Conservation (phyloP, 345 rosid genomes). For the Citrus sinensis region DVS_A1.0 CM039161.1:22354001-22354500, state of each 20-base stretch:
- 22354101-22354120: not conserved
- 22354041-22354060: not conserved
- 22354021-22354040: not conserved
- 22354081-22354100: not conserved
- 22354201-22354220: not conserved
- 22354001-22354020: not conserved
- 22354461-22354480: conserved; percentile 89
- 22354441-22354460: conserved; percentile 66
- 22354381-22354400: not conserved
- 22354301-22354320: not conserved
- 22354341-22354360: not conserved
- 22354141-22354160: not conserved
- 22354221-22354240: not conserved
- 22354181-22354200: not conserved
- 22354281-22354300: not conserved
- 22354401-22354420: not conserved
- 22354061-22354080: not conserved
- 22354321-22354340: not conserved
- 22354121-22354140: not conserved
- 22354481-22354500: conserved; percentile 87
- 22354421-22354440: not conserved
- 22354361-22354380: not conserved
- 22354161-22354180: conserved; percentile 4
- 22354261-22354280: not conserved
- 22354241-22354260: not conserved